These are phyloP conservation scores for Coelastrella sp. DNA, from an alignment of 139 green algal genomes.

Conservation along the genomic window DNA sequence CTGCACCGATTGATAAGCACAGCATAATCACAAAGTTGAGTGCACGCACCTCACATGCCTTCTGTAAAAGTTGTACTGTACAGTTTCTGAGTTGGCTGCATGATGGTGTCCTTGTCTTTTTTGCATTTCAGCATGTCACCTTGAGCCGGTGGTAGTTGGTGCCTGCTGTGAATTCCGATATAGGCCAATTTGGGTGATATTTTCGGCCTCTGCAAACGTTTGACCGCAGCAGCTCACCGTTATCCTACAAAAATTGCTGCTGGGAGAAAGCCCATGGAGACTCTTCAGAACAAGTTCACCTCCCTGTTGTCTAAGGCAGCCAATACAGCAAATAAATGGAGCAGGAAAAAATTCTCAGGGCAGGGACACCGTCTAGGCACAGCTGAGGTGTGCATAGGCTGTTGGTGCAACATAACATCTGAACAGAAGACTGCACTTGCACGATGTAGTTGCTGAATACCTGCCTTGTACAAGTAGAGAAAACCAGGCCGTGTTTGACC, in stretches of 20 bases:
- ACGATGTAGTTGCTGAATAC: background rate
- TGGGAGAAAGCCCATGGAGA: slow-evolving; percentile 17
- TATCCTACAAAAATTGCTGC: no score
- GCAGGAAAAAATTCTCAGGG: background rate
- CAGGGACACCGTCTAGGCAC: slow-evolving; percentile 39
- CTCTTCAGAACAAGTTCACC: slow-evolving; percentile 34
- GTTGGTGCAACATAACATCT: background rate
- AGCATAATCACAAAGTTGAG: no score
- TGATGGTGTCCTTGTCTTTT: no score
- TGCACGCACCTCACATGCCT: no score
- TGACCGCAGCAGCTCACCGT: no score
- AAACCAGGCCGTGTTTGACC: background rate
- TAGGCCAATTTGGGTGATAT: background rate
- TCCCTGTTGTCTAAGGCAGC: slow-evolving; percentile 16
- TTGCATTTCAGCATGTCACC: no score
- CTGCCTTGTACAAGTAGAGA: background rate
- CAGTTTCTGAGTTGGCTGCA: no score
- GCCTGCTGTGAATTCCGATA: no score
- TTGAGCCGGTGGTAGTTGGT: no score
- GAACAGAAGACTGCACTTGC: background rate
- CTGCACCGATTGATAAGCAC: no score
- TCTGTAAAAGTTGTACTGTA: no score
- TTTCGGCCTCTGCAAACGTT: no score
- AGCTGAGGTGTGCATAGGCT: slow-evolving; percentile 21
- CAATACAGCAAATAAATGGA: background rate